Base-by-base conservation (phyloP, 2,329 filamentous ascomycete genomes). In the Ustilaginoidea virens region DNA sequence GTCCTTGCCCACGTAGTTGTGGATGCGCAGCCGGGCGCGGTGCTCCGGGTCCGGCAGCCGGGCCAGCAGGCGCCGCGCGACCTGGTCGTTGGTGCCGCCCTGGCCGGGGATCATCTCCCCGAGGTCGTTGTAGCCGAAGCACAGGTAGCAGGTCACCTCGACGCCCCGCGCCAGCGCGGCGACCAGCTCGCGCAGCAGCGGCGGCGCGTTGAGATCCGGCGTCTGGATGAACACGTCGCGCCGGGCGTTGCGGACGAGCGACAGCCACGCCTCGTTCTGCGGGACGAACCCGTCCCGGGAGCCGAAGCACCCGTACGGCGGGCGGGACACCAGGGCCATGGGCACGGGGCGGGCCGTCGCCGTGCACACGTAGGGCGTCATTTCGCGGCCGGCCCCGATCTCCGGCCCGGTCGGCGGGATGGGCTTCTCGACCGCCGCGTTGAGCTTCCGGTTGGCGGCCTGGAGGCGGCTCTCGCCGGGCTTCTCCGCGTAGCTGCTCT, bases 81-180 rank as follows among this genome's bases (percentile, higher is more conserved):
- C 62, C 60, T 77, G 74, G 36, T 85, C 78, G 44, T 85, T 85
- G 11, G 73, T 80, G 1, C 79, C 79, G 17, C 78, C 78, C 46
- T 85, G 78, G 34, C 70, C 67, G 0, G 80, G 80, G 1, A 87
- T 66, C 18, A 86, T 63, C 46, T 86, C 78, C 14, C 80, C 80
- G 0, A 69, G 58, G 38, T 86, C 80, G 36, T 86, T 86, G 53
- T 87, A 87, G 1, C 80, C 79, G 1, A 86, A 63, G 37, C 77
- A 82, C 2, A 83, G 61, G 37, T 80, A 85, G 45, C 72, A 75
- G 1, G 66, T 72, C 0, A 85, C 70, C 28, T 73, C 56, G 0
- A 85, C 51, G 0, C 79, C 79, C 1, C 79, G 60, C 34, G 71
- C 61, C n/a, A 74, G 64, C 0, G 80, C 79, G 3, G 62, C 63